A percentile compares a stretch with the other conserved stretches of the same genome.
phyloP scores from a whole-genome alignment of 2,329 filamentous ascomycete genomes.

The Ceratocystis lukuohia region DNA sequence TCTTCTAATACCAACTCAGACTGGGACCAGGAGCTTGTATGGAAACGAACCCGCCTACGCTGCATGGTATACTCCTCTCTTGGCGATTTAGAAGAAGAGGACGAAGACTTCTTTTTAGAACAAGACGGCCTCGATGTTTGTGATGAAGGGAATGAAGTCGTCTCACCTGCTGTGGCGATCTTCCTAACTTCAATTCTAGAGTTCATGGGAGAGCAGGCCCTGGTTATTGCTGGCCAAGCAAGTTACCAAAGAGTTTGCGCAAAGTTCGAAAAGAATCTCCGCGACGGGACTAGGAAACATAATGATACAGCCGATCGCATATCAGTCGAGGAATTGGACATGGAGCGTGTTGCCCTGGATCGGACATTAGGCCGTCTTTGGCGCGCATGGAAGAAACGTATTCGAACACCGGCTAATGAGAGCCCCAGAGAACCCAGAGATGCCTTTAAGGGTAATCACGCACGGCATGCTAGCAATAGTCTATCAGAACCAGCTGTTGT shows the following conservation, averaged over 20 bases:
- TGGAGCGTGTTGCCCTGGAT: slow-evolving; percentile 86
- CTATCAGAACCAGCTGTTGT: slow-evolving; percentile 6
- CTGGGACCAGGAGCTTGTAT: slow-evolving; percentile 85
- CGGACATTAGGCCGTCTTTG: slow-evolving; percentile 78
- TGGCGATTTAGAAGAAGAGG: slow-evolving; percentile 94
- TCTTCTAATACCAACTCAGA: slow-evolving; percentile 36
- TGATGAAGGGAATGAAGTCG: slow-evolving; percentile 50
- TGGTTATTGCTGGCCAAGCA: slow-evolving; percentile 77
- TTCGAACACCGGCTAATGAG: slow-evolving; percentile 44
- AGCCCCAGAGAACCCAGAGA: slow-evolving; percentile 35
- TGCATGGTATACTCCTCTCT: slow-evolving; percentile 98
- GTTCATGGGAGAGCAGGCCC: slow-evolving; percentile 79
- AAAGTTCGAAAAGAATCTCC: slow-evolving; percentile 46
- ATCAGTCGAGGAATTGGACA: slow-evolving; percentile 78
- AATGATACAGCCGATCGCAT: slow-evolving; percentile 49
- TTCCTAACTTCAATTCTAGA: slow-evolving; percentile 92
- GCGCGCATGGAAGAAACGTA: slow-evolving; percentile 87
- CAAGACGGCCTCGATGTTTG: slow-evolving; percentile 57
- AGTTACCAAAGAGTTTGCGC: slow-evolving; percentile 55
- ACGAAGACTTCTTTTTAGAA: slow-evolving; percentile 79
- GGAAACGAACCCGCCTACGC: slow-evolving; percentile 82
- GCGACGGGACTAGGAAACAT: slow-evolving; percentile 35
- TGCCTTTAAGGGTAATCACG: slow-evolving; percentile 26
- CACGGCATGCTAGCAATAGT: not conserved
- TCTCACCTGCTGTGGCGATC: slow-evolving; percentile 85